Conservation (phyloP, 2,329 filamentous ascomycete species). For the Colletotrichum scovillei region DNA sequence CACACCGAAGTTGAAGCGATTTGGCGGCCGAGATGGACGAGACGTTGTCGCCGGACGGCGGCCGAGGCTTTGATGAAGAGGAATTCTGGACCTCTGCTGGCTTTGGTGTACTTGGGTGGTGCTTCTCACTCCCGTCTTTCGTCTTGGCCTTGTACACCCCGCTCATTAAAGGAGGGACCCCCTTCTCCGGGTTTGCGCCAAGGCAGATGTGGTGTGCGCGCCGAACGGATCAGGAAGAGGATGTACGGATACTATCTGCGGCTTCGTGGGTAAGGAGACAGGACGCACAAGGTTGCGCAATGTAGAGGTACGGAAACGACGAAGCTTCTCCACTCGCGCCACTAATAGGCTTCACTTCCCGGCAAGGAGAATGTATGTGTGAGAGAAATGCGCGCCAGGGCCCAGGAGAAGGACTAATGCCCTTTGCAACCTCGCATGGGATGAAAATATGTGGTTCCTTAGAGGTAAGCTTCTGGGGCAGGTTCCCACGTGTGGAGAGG, state of each 20-base stretch:
- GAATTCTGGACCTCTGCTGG: constrained; percentile 13
- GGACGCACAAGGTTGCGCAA: constrained; percentile 13
- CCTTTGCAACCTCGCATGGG: not conserved
- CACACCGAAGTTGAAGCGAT: constrained; percentile 31
- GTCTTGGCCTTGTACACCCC: constrained; percentile 7
- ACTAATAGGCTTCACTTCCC: constrained; percentile 30
- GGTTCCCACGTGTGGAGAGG: constrained; percentile 26
- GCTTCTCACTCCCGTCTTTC: not conserved
- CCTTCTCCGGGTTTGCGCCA: constrained; percentile 28
- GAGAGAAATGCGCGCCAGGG: not conserved
- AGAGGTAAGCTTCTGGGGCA: constrained; percentile 32
- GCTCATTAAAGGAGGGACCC: constrained; percentile 6
- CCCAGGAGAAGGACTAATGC: not conserved
- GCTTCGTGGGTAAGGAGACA: not conserved
- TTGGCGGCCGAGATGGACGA: constrained; percentile 21
- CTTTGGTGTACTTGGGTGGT: not conserved
- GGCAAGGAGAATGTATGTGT: not conserved
- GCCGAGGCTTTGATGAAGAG: constrained; percentile 22
- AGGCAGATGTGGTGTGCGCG: constrained; percentile 5
- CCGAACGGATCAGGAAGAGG: not conserved
- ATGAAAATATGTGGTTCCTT: constrained; percentile 12
- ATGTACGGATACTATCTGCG: not conserved
- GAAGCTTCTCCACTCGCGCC: constrained; percentile 23
- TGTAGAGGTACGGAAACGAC: constrained; percentile 26
- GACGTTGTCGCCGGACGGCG: constrained; percentile 25